Evolutionary conservation across 1,284 basidiomycete genomes (phyloP).

Genomic region (Boletus sp.): DNA sequence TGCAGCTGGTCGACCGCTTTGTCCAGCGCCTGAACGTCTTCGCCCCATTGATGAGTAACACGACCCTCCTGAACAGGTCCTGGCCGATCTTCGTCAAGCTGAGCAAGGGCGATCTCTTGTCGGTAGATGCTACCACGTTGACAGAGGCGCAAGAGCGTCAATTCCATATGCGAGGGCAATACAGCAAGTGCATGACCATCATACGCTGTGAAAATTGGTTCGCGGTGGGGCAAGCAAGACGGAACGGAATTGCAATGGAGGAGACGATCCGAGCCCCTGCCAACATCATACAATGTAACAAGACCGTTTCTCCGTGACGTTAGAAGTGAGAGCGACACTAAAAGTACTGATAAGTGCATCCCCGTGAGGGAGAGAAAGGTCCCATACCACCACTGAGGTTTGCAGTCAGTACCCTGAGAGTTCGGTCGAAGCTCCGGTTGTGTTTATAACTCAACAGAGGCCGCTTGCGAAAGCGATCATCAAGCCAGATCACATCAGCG

Average conservation of each 20-base stretch:
- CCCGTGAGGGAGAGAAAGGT: background rate
- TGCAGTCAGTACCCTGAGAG: constrained; percentile 49
- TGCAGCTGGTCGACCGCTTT: constrained; percentile 30
- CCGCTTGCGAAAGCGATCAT: constrained; percentile 54
- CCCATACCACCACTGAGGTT: constrained; percentile 43
- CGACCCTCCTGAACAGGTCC: constrained; percentile 4
- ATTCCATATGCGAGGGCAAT: constrained; percentile 38
- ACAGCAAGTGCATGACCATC: constrained; percentile 51
- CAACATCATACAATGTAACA: constrained; percentile 65
- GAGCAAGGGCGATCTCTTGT: constrained; percentile 42
- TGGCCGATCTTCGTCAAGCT: constrained; percentile 9
- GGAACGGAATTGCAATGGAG: constrained; percentile 50
- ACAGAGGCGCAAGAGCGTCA: constrained; percentile 52
- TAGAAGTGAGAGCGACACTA: constrained; percentile 54
- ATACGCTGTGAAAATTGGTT: constrained; percentile 37
- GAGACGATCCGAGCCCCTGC: constrained; percentile 43
- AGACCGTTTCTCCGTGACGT: constrained; percentile 60
- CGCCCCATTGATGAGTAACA: constrained; percentile 43
- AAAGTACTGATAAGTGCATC: constrained; percentile 12
- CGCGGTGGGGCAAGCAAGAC: constrained; percentile 46
- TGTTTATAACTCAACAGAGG: constrained; percentile 68
- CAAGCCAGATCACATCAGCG: constrained; percentile 66
- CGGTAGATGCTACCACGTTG: constrained; percentile 52
- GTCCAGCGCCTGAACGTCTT: constrained; percentile 47
- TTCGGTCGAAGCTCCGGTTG: constrained; percentile 60